Base-by-base conservation (phyloP, 1,284 basidiomycete genomes). In the Flammula alnicola region DNA sequence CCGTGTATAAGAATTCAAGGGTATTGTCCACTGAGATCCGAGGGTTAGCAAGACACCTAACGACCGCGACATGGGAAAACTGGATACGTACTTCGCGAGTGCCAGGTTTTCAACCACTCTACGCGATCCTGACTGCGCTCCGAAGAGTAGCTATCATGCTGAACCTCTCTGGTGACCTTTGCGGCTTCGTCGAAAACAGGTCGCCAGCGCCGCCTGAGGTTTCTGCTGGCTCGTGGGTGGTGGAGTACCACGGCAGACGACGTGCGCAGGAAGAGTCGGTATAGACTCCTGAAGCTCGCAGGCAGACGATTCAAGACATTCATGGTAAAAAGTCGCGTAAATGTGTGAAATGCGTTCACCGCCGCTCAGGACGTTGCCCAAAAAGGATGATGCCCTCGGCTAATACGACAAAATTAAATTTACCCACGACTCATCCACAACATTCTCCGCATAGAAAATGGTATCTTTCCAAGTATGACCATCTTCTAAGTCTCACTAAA, bases 181-280 rank as follows among this genome's bases (percentile, higher is more conserved):
- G 76, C 81, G 3, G 81, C 86, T 22, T 72, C 72, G 25, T 78
- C 74, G 54, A 87, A 88, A 1, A 70, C 62, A 11, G 81, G 81
- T 27, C 83, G 69, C 67, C 77, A 84, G n/a, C 85, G 63, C 16
- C 56, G 60, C 32, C 79, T 73, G 5, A 86, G 62, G 44, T 75
- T 69, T 25, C 64, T 62, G 12, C 71, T 76, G 3, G 78, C 74
- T 11, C 59, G 49, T 16, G 60, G 64, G 23, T 86, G 73, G 54
- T 84, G 76, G 3, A 87, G 71, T n/a, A 87, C 83, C 7, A 84
- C 73, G 3, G 80, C 79, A n/a, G 81, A 80, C 25, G 71, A 72
- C 10, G 80, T 73, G 14, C 86, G 76, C 31, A 88, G 67, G 49
- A 84, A 76, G 2, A 89, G 69, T 9, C 86, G 76, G 55, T 89